A percentile compares a stretch with the other conserved stretches of the same genome.
phyloP scores from a whole-genome alignment of 2,329 filamentous ascomycete genomes.

The Polychaeton citri region DNA sequence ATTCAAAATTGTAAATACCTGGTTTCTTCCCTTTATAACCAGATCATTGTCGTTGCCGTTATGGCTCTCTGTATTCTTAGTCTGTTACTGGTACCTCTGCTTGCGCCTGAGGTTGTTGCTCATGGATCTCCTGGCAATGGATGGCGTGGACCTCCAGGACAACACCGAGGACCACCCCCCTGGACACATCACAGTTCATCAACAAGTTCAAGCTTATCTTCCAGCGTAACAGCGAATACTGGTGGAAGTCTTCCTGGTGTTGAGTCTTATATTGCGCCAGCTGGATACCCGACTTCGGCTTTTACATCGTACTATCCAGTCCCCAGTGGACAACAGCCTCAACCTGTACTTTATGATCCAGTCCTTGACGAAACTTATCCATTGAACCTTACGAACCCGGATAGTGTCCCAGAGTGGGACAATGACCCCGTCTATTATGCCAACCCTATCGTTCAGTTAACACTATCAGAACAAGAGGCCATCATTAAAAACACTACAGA shows the following conservation, averaged over 20 bases:
- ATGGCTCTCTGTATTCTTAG: constrained; percentile 3
- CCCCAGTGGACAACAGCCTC: constrained; percentile 37
- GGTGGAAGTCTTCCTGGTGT: constrained; percentile 2
- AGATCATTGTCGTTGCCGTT: not conserved
- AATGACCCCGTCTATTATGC: constrained; percentile 40
- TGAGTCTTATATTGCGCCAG: constrained; percentile 27
- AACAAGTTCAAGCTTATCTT: constrained; percentile 2
- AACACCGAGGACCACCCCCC: not conserved
- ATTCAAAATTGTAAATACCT: not conserved
- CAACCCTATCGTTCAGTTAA: constrained; percentile 32
- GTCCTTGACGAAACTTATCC: constrained; percentile 39
- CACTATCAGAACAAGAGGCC: constrained; percentile 24
- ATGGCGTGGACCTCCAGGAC: not conserved
- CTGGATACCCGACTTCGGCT: constrained; percentile 37
- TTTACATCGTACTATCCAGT: constrained; percentile 38
- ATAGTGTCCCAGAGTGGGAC: constrained; percentile 35
- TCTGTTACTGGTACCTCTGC: constrained; percentile 6
- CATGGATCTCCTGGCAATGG: not conserved
- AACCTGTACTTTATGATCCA: constrained; percentile 41
- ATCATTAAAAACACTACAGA: constrained; percentile 30
- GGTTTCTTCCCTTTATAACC: constrained; percentile 2
- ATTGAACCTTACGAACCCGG: constrained; percentile 41
- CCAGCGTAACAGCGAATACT: constrained; percentile 1
- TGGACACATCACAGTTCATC: not conserved
- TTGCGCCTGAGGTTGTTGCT: not conserved